Evolutionary conservation across 306 rosid genomes (phyloP).

Genomic region (Myrica gale): DNA sequence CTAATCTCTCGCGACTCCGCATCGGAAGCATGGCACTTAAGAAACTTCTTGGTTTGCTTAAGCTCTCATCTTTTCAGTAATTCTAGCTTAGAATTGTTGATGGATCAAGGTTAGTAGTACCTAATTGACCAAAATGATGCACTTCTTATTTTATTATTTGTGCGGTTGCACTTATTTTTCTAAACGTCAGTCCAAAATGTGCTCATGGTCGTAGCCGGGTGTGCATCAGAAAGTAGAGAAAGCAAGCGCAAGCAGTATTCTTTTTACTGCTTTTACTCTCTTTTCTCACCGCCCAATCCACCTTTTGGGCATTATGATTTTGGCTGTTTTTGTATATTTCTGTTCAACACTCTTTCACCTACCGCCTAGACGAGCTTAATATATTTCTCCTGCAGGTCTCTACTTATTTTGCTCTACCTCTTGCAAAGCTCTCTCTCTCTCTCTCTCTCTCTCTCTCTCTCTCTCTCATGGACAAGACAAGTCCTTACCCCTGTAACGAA

Average conservation of each 20-base stretch:
- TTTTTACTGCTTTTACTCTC: slow-evolving; percentile 29
- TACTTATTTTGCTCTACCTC: slow-evolving; percentile 21
- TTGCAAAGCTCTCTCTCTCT: slow-evolving; percentile 3
- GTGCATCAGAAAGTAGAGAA: slow-evolving; percentile 21
- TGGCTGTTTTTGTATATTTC: slow-evolving; percentile 3
- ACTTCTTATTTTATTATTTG: slow-evolving; percentile 8
- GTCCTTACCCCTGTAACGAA: slow-evolving; percentile 25
- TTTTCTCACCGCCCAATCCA: slow-evolving; percentile 52
- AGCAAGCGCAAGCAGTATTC: slow-evolving; percentile 16
- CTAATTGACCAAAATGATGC: background rate
- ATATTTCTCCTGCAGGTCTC: slow-evolving; percentile 17
- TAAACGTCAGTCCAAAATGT: slow-evolving; percentile 19
- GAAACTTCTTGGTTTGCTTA: too few relatives aligned
- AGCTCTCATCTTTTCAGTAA: background rate
- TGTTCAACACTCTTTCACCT: slow-evolving; percentile 22
- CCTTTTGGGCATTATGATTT: slow-evolving; percentile 25
- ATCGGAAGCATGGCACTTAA: background rate
- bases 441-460: slow-evolving; percentile 17
- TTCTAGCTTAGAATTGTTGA: background rate
- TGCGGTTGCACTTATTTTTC: slow-evolving; percentile 27
- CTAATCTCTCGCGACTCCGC: background rate
- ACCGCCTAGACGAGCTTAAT: background rate
- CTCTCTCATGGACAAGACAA: slow-evolving; percentile 23
- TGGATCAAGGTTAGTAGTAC: slow-evolving; percentile 6
- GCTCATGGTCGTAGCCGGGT: slow-evolving; percentile 23